phyloP scores from a whole-genome alignment of 1,139 yeast species.

The Fermentozyma sake region DNA sequence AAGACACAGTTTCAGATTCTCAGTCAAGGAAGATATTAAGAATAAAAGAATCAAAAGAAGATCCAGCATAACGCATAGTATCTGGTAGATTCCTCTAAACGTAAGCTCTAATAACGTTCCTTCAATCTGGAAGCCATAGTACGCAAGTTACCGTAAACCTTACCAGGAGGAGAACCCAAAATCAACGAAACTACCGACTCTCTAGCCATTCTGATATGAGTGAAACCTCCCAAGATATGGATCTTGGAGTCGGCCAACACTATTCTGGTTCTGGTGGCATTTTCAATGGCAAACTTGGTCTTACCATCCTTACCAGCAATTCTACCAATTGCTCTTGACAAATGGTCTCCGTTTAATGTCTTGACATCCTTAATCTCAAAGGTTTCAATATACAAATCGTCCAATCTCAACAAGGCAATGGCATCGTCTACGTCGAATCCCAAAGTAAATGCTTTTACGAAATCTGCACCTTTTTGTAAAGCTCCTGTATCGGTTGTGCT shows the following conservation, averaged over 20 bases:
- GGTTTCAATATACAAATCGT: constrained; percentile 93
- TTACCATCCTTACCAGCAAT: constrained; percentile 99
- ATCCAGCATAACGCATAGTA: no score
- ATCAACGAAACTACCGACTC: constrained; percentile 92
- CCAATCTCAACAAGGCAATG: constrained; percentile 86
- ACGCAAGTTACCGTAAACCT: constrained; percentile 94
- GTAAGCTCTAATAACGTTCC: constrained; percentile 68
- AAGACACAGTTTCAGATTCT: no score
- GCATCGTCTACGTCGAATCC: constrained; percentile 98
- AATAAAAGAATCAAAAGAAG: no score
- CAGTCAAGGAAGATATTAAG: no score
- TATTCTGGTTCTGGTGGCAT: constrained; percentile 96
- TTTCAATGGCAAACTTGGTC: constrained; percentile 96
- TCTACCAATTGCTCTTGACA: constrained; percentile 98
- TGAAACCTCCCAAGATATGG: constrained; percentile 94
- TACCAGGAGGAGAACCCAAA: constrained; percentile 98
- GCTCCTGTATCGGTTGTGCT: constrained; percentile 90
- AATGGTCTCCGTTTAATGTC: constrained; percentile 91
- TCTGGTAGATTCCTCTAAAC: no score
- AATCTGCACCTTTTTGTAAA: constrained; percentile 95
- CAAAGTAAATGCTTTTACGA: constrained; percentile 86
- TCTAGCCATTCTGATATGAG: constrained; percentile 95
- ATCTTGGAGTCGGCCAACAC: constrained; percentile 95
- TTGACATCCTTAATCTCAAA: constrained; percentile 96
- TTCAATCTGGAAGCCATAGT: constrained; percentile 96